Evolutionary conservation across 257 asterid species (phyloP), one percentile per base, ranked within the genome.

Genomic region (Solanum okadae): DNA sequence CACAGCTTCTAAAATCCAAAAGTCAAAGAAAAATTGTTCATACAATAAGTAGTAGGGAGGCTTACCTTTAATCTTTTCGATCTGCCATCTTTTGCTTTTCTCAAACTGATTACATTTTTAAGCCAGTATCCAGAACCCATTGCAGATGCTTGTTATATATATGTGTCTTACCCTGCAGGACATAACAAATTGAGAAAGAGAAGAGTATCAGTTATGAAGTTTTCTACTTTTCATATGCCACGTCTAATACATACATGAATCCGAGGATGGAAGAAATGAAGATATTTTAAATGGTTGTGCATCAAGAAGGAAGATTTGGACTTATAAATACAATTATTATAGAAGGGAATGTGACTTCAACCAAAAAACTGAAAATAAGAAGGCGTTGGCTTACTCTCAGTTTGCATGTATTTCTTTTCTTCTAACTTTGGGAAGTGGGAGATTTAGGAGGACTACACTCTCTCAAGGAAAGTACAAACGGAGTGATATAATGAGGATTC

Each of bases 51-150:
- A 7, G 18, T 42, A 7, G 10, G 65, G 89, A 85, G 31, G n/a
- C 91, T 12, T 90, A 96, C 96, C 98, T 95, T 94, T 84, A 83
- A 59, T 89, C 90, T 93, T 73, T 88, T 92, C 56, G 94, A 90
- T 86, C 90, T 88, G 61, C 86, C 91, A 83, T 90, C 94, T 86
- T 91, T 96, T 79, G 20, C 88, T 91, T 94, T 96, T 92, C 89
- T 92, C 89, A 91, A 91, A 91, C 89, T 90, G 91, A 94, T 91
- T 76, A 95, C 93, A 87, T 92, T 93, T 95, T 92, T 96, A 78
- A 94, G 90, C 98, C 98, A 96, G 88, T 91, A 93, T 87, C 96
- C 95, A 9, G 96, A 93, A 81, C 94, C 96, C 98, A 95, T 94
- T 83, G 85, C 76, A 59, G 89, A 75, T 85, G 88, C 92, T 91